These are phyloP conservation scores for Lathyrus aphaca DNA, from an alignment of 306 rosid species.

Conservation along the genomic window DNA sequence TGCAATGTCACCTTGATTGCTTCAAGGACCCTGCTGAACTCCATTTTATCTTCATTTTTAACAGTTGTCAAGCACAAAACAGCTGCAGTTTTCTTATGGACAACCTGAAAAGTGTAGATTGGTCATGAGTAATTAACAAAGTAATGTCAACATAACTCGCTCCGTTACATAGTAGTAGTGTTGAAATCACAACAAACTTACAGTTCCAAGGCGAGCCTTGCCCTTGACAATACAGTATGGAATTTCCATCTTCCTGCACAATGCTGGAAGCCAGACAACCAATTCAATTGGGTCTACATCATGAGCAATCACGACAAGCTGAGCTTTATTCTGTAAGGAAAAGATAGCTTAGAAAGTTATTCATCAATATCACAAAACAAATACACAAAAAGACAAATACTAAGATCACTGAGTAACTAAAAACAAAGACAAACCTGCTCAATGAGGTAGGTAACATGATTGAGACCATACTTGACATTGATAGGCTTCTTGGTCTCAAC, in stretches of 20 bases:
- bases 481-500: constrained; percentile 71
- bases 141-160: not conserved
- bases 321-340: constrained; percentile 70
- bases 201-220: constrained; percentile 80
- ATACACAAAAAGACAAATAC: not conserved
- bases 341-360: not conserved
- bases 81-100: constrained; percentile 80
- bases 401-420: not conserved
- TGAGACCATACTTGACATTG: constrained; percentile 76
- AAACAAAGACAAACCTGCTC: constrained; percentile 55
- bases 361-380: not conserved
- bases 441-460: constrained; percentile 78
- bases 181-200: constrained; percentile 15
- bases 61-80: constrained; percentile 81
- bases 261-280: constrained; percentile 88
- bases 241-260: constrained; percentile 89
- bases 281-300: constrained; percentile 83
- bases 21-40: constrained; percentile 73
- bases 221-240: constrained; percentile 92
- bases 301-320: constrained; percentile 83
- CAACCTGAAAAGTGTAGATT: constrained; percentile 51
- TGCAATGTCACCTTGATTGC: constrained; percentile 64
- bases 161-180: not conserved
- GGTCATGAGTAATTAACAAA: not conserved
- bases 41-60: constrained; percentile 81